Percentiles rank a stretch among this genome's conserved stretches.
Conservation (phyloP, 805 yeast genomes). For the Babjeviella inositovora region DNA sequence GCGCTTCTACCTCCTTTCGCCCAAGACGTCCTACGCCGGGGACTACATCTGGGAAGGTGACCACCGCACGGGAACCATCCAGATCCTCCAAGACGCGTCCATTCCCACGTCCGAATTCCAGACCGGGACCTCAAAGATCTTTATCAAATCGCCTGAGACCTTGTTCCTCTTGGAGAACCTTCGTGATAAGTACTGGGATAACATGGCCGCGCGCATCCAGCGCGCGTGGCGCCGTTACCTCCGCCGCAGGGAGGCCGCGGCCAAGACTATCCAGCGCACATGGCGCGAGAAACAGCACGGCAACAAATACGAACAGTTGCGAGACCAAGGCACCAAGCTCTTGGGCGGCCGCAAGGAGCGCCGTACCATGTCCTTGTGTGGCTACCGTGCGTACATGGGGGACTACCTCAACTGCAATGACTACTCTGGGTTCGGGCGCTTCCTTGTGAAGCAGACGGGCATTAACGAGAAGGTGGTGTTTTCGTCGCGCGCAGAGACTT, state of each 20-base stretch:
- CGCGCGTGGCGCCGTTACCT: constrained; percentile 87
- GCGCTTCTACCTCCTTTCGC: constrained; percentile 76
- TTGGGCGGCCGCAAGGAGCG: constrained; percentile 73
- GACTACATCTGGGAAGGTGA: constrained; percentile 46
- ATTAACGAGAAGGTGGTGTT: constrained; percentile 59
- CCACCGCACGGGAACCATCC: constrained; percentile 30
- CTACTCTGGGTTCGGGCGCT: constrained; percentile 54
- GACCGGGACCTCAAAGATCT: constrained; percentile 81
- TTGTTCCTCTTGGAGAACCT: constrained; percentile 87
- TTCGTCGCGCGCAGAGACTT: constrained; percentile 67
- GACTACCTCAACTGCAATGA: constrained; percentile 83
- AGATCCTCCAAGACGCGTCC: constrained; percentile 33
- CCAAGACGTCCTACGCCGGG: constrained; percentile 85
- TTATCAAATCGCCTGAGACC: constrained; percentile 94
- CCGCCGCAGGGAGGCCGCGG: constrained; percentile 75
- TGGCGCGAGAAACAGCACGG: constrained; percentile 76
- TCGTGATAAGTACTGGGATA: constrained; percentile 96
- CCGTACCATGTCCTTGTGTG: constrained; percentile 73
- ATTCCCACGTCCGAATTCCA: constrained; percentile 78
- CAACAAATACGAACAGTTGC: constrained; percentile 64
- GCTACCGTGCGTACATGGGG: constrained; percentile 85
- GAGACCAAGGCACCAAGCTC: constrained; percentile 69
- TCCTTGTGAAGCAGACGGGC: constrained; percentile 52
- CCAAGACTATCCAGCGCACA: constrained; percentile 62
- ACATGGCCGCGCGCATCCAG: constrained; percentile 95